These are phyloP conservation scores for Dendrobium huoshanense DNA, from an alignment of 106 monocot species.

Conservation along the genomic window DNA sequence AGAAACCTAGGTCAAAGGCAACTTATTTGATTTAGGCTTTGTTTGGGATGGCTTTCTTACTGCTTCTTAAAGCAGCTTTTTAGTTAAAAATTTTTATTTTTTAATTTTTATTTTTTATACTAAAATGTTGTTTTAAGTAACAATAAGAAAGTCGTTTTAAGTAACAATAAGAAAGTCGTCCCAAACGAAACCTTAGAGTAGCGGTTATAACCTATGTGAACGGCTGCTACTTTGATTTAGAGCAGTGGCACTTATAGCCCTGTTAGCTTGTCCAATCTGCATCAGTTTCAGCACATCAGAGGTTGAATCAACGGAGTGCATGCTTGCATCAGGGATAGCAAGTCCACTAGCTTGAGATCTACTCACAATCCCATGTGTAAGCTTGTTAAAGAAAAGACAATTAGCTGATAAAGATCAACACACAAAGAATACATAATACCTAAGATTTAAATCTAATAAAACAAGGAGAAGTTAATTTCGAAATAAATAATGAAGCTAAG, in stretches of 20 bases:
- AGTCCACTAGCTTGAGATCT: constrained; percentile 54
- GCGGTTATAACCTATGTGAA: constrained; percentile 57
- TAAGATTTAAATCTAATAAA: neutral
- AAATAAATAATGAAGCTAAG: neutral
- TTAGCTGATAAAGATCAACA: neutral
- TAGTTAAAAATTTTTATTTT: too few species aligned
- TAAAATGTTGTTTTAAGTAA: too few species aligned
- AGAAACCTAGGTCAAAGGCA: neutral
- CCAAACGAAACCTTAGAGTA: neutral
- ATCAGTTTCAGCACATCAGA: constrained; percentile 62
- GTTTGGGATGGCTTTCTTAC: too few species aligned
- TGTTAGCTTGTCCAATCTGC: constrained; percentile 52
- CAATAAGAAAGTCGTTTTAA: too few species aligned
- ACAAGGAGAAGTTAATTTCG: neutral
- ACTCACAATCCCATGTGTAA: constrained; percentile 57
- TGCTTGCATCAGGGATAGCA: constrained; percentile 67
- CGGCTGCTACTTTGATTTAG: constrained; percentile 78
- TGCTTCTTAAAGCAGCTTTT: too few species aligned
- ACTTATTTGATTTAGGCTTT: constrained; percentile 4
- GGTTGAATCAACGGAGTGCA: constrained; percentile 56
- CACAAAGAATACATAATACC: neutral
- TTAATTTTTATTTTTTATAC: too few species aligned
- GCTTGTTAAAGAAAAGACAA: constrained; percentile 34
- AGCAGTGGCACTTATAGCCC: constrained; percentile 63
- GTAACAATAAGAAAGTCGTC: too few species aligned